Evolutionary conservation across 345 rosid genomes (phyloP).

Genomic region (Camelina neglecta): DNA sequence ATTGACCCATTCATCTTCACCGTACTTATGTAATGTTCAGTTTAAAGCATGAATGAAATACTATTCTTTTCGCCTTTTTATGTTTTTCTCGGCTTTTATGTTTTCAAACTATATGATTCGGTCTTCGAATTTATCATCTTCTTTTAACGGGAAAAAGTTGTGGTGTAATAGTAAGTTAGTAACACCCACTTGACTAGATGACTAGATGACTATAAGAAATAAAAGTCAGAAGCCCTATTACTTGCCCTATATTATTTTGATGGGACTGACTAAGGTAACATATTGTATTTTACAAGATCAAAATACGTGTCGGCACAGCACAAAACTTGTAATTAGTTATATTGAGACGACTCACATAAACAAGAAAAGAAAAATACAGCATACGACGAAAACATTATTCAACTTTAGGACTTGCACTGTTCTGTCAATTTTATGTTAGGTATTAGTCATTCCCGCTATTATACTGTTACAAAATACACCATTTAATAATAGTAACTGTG

Average conservation of each 20-base stretch:
- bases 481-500: not conserved
- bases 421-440: conserved; percentile 21
- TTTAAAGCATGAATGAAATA: not conserved
- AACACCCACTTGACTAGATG: not conserved
- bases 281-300: not conserved
- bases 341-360: not conserved
- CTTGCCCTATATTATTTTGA: not conserved
- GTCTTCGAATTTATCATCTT: not conserved
- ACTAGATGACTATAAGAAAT: not conserved
- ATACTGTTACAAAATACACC: too few species aligned
- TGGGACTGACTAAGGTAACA: too few species aligned
- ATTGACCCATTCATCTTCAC: conserved; percentile 12
- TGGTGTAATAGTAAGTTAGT: not conserved
- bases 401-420: conserved; percentile 27
- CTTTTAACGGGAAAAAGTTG: not conserved
- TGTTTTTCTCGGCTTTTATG: conserved; percentile 4
- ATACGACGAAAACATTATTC: not conserved
- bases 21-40: not conserved
- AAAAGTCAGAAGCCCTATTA: not conserved
- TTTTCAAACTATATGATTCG: conserved; percentile 1
- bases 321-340: not conserved
- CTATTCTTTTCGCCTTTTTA: conserved; percentile 12
- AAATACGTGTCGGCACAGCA: conserved; percentile 16
- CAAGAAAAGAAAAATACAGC: not conserved
- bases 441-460: not conserved